Evolutionary conservation across 176 grass and related monocot species (phyloP).

Genomic region (Eragrostis nindensis): DNA sequence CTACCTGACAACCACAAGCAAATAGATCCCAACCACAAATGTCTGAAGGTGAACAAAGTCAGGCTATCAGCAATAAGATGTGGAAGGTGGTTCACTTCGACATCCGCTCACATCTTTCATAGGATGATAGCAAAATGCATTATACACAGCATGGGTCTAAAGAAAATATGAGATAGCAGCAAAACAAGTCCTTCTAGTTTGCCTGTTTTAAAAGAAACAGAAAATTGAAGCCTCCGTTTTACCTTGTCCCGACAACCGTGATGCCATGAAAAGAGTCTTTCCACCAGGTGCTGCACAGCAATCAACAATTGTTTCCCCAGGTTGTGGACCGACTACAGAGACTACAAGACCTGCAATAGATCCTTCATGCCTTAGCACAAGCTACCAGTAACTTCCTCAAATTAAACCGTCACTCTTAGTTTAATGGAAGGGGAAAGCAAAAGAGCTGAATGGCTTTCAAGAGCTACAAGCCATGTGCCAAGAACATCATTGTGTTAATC

Average conservation of each 20-base stretch:
- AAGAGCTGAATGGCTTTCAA: neutral
- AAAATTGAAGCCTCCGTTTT: slow-evolving; percentile 31
- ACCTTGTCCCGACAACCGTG: slow-evolving; percentile 76
- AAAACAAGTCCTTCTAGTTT: slow-evolving; percentile 7
- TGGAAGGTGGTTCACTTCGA: slow-evolving; percentile 22
- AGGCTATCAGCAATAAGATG: slow-evolving; percentile 17
- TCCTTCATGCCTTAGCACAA: slow-evolving; percentile 32
- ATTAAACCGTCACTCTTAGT: slow-evolving; percentile 25
- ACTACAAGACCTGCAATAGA: slow-evolving; percentile 77
- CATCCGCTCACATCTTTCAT: slow-evolving; percentile 20
- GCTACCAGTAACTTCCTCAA: slow-evolving; percentile 32
- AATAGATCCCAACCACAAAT: slow-evolving; percentile 27
- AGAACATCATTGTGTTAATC: slow-evolving; percentile 2
- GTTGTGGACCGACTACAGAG: slow-evolving; percentile 80
- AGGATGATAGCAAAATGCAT: too few species aligned
- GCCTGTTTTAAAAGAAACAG: slow-evolving; percentile 13
- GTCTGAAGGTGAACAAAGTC: neutral
- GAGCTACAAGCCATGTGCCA: neutral
- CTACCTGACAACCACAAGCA: too few species aligned
- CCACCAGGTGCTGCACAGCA: slow-evolving; percentile 96
- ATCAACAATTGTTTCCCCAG: slow-evolving; percentile 88
- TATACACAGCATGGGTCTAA: slow-evolving; percentile 14
- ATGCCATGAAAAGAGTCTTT: slow-evolving; percentile 95
- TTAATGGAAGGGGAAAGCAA: slow-evolving; percentile 19
- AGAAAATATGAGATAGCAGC: slow-evolving; percentile 3